Evolutionary conservation across 1,284 basidiomycete genomes (phyloP).

Genomic region (Cerrena zonata): DNA sequence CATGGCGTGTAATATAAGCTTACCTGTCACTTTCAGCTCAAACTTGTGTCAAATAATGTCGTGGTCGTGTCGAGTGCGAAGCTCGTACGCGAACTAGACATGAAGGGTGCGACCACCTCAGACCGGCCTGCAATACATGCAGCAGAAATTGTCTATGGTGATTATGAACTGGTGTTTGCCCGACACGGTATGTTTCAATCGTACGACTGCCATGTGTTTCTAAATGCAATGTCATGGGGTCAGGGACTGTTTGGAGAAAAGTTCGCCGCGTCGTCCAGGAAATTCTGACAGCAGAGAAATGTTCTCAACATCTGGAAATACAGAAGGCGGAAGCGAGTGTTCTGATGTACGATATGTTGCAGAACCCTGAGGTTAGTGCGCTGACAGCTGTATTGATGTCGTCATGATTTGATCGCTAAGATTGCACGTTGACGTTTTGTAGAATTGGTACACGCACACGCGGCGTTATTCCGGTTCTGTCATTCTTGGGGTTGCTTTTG

Average conservation of each 20-base stretch:
- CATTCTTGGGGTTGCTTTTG: constrained; percentile 22
- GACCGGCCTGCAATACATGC: constrained; percentile 23
- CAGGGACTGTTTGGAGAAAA: not conserved
- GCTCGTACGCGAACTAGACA: constrained; percentile 27
- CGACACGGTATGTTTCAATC: not conserved
- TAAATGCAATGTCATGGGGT: no score
- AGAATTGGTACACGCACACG: constrained; percentile 25
- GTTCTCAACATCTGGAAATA: constrained; percentile 17
- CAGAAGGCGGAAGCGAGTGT: constrained; percentile 23
- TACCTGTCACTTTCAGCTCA: constrained; percentile 12
- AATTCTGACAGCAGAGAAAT: not conserved
- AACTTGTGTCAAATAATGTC: constrained; percentile 20
- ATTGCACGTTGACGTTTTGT: no score
- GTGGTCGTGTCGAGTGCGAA: constrained; percentile 25
- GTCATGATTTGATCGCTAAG: no score
- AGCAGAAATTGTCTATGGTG: constrained; percentile 19
- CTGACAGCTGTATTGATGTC: no score
- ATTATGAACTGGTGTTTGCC: constrained; percentile 11
- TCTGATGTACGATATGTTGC: constrained; percentile 13
- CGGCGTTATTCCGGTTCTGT: constrained; percentile 22
- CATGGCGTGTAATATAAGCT: no score
- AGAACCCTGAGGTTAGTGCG: constrained; percentile 24
- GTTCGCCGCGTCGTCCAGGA: constrained; percentile 2
- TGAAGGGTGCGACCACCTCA: constrained; percentile 14
- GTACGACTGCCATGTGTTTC: no score